Percentiles rank a stretch among this genome's conserved stretches.
Conservation (phyloP, 768 basidiomycete genomes). For the Suillus paluster region DNA sequence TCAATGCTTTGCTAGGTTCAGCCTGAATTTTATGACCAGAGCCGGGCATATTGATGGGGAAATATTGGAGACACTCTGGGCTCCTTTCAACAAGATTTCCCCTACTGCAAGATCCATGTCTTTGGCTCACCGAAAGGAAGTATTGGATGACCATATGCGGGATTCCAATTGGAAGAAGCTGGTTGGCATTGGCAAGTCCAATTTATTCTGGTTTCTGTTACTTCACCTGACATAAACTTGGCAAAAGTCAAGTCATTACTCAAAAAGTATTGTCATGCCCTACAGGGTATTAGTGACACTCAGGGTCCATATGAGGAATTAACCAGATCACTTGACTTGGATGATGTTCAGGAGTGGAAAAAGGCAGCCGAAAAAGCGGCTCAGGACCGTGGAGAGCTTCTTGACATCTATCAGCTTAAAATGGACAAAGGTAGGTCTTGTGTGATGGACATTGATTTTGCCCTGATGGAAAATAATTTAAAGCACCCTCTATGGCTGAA, state of each 20-base stretch:
- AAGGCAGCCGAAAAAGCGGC: not conserved
- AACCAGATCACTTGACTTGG: not conserved
- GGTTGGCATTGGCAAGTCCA: constrained; percentile 22
- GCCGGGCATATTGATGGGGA: constrained; percentile 34
- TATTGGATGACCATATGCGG: constrained; percentile 20
- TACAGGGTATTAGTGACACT: constrained; percentile 4
- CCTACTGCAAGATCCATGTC: constrained; percentile 26
- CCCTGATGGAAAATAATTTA: too few species aligned
- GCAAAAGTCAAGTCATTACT: not conserved
- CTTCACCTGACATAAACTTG: too few species aligned
- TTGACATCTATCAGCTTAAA: constrained; percentile 5
- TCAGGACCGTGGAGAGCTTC: constrained; percentile 1
- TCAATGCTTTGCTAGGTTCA: constrained; percentile 28
- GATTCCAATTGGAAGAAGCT: constrained; percentile 40
- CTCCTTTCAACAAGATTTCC: constrained; percentile 16
- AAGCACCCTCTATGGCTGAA: constrained; percentile 9
- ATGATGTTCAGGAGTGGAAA: not conserved
- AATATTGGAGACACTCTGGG: constrained; percentile 32
- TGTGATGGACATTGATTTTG: not conserved
- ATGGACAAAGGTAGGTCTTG: constrained; percentile 8
- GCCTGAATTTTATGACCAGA: constrained; percentile 31
- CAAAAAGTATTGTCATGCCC: not conserved
- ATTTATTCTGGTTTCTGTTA: too few species aligned
- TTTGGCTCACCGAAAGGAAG: constrained; percentile 26
- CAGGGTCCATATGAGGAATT: constrained; percentile 3